These are phyloP conservation scores for Leucaena leucocephala DNA, from an alignment of 306 rosid species.

Conservation along the genomic window DNA sequence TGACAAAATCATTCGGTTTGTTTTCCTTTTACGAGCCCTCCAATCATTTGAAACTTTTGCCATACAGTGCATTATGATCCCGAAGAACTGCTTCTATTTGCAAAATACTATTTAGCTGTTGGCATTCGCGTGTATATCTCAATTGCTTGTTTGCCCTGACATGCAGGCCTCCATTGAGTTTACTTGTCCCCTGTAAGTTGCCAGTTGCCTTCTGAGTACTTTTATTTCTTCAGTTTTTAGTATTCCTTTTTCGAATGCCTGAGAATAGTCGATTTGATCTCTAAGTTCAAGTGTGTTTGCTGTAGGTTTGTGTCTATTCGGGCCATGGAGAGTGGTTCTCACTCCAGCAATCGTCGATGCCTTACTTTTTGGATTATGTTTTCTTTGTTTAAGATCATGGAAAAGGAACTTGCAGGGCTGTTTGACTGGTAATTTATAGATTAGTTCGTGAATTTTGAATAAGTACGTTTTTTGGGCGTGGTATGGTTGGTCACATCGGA, in stretches of 20 bases:
- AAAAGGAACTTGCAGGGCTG: constrained; percentile 43
- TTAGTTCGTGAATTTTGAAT: neutral
- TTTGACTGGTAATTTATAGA: constrained; percentile 46
- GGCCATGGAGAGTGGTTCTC: constrained; percentile 60
- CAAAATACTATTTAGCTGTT: neutral
- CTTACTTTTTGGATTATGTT: constrained; percentile 68
- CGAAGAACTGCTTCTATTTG: neutral
- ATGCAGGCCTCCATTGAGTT: constrained; percentile 64
- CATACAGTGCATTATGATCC: neutral
- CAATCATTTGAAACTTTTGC: neutral
- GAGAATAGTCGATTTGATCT: neutral
- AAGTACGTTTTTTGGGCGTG: neutral
- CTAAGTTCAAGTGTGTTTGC: constrained; percentile 5
- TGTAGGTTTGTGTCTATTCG: constrained; percentile 57
- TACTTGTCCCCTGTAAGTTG: constrained; percentile 62
- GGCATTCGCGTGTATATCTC: neutral
- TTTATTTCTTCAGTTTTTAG: neutral
- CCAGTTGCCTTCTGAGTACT: constrained; percentile 2
- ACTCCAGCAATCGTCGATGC: constrained; percentile 59
- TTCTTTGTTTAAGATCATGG: constrained; percentile 51
- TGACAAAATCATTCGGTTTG: constrained; percentile 39
- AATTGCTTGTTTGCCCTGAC: neutral
- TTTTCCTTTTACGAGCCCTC: neutral
- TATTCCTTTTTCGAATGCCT: neutral
- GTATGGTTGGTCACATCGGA: neutral